Conservation (phyloP, 208 protist genomes). For the Novymonas esmeraldas region DNA sequence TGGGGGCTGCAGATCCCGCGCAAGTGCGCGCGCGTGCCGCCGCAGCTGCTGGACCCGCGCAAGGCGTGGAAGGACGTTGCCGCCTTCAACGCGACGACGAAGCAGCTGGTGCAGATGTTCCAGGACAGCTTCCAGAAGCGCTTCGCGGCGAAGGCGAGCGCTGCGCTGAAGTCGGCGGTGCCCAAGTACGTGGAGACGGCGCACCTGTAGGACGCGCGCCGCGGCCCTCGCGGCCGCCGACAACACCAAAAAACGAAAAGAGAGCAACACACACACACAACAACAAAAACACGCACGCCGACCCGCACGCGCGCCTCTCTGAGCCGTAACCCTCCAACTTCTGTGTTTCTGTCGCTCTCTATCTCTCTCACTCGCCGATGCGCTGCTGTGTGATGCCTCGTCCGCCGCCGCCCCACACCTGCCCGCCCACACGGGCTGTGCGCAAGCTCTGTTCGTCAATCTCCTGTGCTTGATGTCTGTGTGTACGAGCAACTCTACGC, state of each 20-base stretch:
- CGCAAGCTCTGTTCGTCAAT: too few species aligned
- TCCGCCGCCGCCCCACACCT: too few species aligned
- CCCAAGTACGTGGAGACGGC: slow-evolving; percentile 70
- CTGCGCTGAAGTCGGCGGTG: slow-evolving; percentile 82
- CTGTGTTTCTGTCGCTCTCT: slow-evolving; percentile 5
- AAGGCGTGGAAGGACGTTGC: slow-evolving; percentile 91
- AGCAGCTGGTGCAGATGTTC: slow-evolving; percentile 93
- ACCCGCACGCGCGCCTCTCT: background rate
- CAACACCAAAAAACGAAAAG: background rate
- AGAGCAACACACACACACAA: background rate
- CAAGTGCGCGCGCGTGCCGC: slow-evolving; percentile 70
- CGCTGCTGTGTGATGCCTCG: too few species aligned
- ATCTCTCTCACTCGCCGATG: too few species aligned
- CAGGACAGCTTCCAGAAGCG: slow-evolving; percentile 92
- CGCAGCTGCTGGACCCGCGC: slow-evolving; percentile 88
- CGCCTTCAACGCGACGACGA: slow-evolving; percentile 77
- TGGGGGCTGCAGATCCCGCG: slow-evolving; percentile 93
- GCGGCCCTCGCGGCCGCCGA: background rate
- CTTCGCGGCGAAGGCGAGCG: slow-evolving; percentile 80
- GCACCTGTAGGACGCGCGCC: slow-evolving; percentile 32
- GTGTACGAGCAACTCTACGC: too few species aligned
- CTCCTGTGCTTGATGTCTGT: slow-evolving; percentile 14
- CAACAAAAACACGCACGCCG: background rate
- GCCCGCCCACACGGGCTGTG: too few species aligned
- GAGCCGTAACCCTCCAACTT: background rate